These are phyloP conservation scores for Moniliophthora roreri DNA, from an alignment of 1,284 basidiomycete species.

Conservation along the genomic window DNA sequence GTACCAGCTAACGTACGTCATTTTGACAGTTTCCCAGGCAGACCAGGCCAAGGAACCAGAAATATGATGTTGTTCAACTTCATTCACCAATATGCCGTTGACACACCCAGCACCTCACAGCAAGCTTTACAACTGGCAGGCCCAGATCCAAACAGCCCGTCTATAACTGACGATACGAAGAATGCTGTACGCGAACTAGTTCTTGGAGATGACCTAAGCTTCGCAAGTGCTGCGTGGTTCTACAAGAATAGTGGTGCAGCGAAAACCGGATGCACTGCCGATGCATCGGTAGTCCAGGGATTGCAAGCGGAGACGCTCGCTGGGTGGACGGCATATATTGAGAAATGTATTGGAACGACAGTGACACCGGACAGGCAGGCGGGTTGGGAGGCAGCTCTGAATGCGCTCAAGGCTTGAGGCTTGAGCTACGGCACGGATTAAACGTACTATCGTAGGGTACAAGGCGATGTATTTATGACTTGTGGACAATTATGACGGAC, in stretches of 20 bases:
- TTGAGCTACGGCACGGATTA: no score
- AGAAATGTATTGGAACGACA: slow-evolving; percentile 22
- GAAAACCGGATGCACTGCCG: slow-evolving; percentile 18
- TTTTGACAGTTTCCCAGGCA: slow-evolving; percentile 17
- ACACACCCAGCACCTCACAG: slow-evolving; percentile 18
- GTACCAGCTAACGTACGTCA: neutral
- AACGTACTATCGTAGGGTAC: no score
- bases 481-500: no score
- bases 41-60: slow-evolving; percentile 26
- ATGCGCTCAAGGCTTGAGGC: no score
- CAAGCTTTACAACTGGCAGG: slow-evolving; percentile 19
- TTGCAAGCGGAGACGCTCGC: slow-evolving; percentile 18
- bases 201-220: slow-evolving; percentile 23
- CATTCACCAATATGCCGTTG: slow-evolving; percentile 25
- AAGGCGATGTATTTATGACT: no score
- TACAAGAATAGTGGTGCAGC: slow-evolving; percentile 19
- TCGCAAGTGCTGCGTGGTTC: slow-evolving; percentile 27
- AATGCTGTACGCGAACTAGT: slow-evolving; percentile 23
- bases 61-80: slow-evolving; percentile 26
- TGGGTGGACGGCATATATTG: slow-evolving; percentile 23
- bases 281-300: slow-evolving; percentile 19
- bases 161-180: slow-evolving; percentile 17
- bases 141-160: slow-evolving; percentile 7
- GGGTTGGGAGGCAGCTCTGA: slow-evolving; percentile 17
- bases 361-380: slow-evolving; percentile 19